Conservation (phyloP, 2,329 filamentous ascomycete species). For the Xylaria sp. region DNA sequence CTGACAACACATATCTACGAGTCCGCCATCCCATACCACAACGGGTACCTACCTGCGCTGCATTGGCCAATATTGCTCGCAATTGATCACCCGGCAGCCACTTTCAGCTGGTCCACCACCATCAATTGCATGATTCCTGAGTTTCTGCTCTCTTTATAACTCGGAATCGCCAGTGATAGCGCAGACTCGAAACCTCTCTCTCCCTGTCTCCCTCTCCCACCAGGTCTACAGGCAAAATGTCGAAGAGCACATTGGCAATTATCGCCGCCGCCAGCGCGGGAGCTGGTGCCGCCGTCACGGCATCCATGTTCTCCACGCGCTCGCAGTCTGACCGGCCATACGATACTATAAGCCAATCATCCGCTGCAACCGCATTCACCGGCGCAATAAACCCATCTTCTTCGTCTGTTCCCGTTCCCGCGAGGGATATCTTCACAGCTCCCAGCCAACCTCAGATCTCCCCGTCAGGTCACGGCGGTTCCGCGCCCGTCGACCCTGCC, state of each 20-base stretch:
- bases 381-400: constrained; percentile 33
- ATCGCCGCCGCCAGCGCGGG: constrained; percentile 72
- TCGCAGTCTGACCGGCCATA: constrained; percentile 33
- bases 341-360: constrained; percentile 38
- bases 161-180: constrained; percentile 12
- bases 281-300: constrained; percentile 68
- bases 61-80: constrained; percentile 26
- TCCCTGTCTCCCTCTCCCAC: neutral
- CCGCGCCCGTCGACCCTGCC: constrained; percentile 60
- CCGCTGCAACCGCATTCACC: constrained; percentile 33
- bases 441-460: constrained; percentile 30
- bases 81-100: constrained; percentile 23
- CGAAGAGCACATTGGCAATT: constrained; percentile 69
- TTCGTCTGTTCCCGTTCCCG: constrained; percentile 43
- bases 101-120: constrained; percentile 16
- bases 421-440: constrained; percentile 50
- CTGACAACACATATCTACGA: too few relatives aligned
- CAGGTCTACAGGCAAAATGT: constrained; percentile 50
- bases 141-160: constrained; percentile 20
- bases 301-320: constrained; percentile 59
- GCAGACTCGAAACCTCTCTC: constrained; percentile 9
- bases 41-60: constrained; percentile 22
- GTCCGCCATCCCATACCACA: constrained; percentile 22
- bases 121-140: constrained; percentile 1
- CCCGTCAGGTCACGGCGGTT: constrained; percentile 20